These are phyloP conservation scores for Chaetomiaceae sp. DNA, from an alignment of 2,329 filamentous ascomycete species.

Conservation along the genomic window DNA sequence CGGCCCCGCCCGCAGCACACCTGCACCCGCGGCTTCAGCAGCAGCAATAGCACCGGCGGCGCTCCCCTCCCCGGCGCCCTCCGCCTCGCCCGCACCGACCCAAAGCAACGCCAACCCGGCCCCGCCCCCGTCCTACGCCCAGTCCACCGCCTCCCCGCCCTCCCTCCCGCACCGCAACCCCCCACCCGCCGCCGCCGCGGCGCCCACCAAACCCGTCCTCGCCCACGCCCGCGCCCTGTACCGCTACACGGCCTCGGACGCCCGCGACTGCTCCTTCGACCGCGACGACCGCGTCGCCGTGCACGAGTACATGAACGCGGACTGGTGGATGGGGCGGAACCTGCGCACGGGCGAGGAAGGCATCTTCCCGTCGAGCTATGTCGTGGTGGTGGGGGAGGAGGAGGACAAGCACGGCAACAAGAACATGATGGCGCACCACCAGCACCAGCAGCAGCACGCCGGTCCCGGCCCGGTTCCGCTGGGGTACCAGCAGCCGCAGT, in stretches of 20 bases:
- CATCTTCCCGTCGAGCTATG: conserved; percentile 93
- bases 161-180: conserved; percentile 31
- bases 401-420: too few species aligned
- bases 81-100: conserved; percentile 32
- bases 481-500: conserved; percentile 22
- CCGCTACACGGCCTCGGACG: conserved; percentile 72
- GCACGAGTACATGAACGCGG: conserved; percentile 88
- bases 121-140: conserved; percentile 44
- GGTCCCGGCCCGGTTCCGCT: neutral
- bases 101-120: conserved; percentile 35
- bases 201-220: conserved; percentile 59
- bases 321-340: conserved; percentile 95
- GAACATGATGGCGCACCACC: too few species aligned
- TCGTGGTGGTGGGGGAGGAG: conserved; percentile 54
- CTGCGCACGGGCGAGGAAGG: conserved; percentile 77
- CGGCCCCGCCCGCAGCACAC: conserved; percentile 31
- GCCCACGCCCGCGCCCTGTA: conserved; percentile 78
- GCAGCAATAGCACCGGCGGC: conserved; percentile 18
- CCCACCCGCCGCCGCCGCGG: conserved; percentile 35
- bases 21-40: conserved; percentile 33
- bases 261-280: conserved; percentile 75
- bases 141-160: conserved; percentile 39
- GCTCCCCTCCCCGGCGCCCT: conserved; percentile 24
- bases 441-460: conserved; percentile 4
- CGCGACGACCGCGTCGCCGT: conserved; percentile 77